Percentiles rank a stretch among this genome's conserved stretches.
Evolutionary conservation across 192 early-diverging fungal species (phyloP).

Genomic region (Backusella morwellensis): DNA sequence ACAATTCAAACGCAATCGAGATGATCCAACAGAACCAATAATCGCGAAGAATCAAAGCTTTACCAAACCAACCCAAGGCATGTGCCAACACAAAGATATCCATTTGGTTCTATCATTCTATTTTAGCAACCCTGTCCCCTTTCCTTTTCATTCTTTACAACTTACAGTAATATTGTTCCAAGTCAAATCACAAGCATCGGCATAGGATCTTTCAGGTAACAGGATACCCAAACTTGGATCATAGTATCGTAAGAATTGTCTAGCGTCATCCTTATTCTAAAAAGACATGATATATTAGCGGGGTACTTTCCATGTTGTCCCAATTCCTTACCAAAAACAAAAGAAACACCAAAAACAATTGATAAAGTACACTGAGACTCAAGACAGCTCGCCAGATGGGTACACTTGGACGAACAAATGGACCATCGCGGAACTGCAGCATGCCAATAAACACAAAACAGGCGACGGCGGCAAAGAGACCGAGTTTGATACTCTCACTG

Average conservation of each 20-base stretch:
- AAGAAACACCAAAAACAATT: constrained; percentile 85
- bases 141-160: not conserved
- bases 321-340: constrained; percentile 75
- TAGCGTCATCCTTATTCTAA: constrained; percentile 84
- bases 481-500: constrained; percentile 51
- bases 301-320: no score
- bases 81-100: constrained; percentile 96
- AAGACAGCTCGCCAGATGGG: constrained; percentile 91
- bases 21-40: constrained; percentile 96
- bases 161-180: constrained; percentile 68
- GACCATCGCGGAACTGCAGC: constrained; percentile 90
- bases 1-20: constrained; percentile 90
- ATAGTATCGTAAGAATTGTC: constrained; percentile 74
- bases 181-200: constrained; percentile 83
- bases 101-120: constrained; percentile 61
- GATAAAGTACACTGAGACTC: constrained; percentile 81
- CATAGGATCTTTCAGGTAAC: constrained; percentile 92
- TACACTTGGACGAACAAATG: constrained; percentile 90
- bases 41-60: constrained; percentile 91
- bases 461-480: constrained; percentile 44
- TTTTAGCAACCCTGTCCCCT: not conserved
- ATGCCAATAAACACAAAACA: constrained; percentile 81
- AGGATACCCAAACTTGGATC: constrained; percentile 77
- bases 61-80: constrained; percentile 91
- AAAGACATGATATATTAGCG: not conserved